phyloP scores from a whole-genome alignment of 1,284 basidiomycete genomes.

The Ceratobasidium papillatum region DNA sequence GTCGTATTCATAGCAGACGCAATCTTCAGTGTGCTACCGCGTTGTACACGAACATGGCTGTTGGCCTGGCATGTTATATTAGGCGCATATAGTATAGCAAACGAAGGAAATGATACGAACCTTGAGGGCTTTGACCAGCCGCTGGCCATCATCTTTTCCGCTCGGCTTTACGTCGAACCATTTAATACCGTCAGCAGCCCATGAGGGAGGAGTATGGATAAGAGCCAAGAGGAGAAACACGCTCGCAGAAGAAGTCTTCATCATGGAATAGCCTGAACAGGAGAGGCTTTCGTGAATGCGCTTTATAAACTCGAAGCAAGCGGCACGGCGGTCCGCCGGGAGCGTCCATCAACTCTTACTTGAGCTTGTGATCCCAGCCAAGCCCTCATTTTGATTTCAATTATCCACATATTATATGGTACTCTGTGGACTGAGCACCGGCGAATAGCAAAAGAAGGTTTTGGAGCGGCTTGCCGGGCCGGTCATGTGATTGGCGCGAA shows the following conservation, averaged over 20 bases:
- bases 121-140: conserved; percentile 12
- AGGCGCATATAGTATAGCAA: background rate
- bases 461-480: background rate
- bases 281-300: background rate
- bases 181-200: background rate
- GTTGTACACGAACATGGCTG: conserved; percentile 3
- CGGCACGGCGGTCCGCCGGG: background rate
- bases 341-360: background rate
- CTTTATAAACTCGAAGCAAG: background rate
- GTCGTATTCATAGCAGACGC: conserved; percentile 26
- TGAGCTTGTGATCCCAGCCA: background rate
- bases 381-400: background rate
- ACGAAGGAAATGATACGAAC: background rate
- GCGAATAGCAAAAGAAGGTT: background rate
- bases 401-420: no score
- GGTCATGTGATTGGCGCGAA: background rate
- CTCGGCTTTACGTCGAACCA: conserved; percentile 18
- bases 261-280: background rate
- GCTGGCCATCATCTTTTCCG: conserved; percentile 16
- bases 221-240: background rate
- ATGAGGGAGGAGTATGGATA: background rate
- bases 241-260: background rate
- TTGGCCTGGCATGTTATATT: background rate
- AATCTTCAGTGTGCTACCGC: conserved; percentile 4
- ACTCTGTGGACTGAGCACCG: background rate